Percentiles rank a stretch among this genome's conserved stretches.
Evolutionary conservation across 78 protist genomes (phyloP).

Genomic region (Cavenderia fasciculata): DNA sequence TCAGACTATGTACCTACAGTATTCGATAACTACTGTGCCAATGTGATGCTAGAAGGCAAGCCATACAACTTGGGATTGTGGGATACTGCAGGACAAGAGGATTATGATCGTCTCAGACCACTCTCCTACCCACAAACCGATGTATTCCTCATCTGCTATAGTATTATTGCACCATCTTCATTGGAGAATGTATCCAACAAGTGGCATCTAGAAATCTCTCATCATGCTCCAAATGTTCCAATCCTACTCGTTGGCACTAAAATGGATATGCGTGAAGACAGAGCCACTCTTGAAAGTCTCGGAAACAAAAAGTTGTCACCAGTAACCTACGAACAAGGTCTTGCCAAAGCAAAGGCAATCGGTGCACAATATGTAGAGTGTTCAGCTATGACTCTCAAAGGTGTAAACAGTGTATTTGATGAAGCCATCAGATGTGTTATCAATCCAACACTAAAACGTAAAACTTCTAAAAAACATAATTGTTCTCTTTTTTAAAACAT

Average conservation of each 20-base stretch:
- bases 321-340: constrained; percentile 66
- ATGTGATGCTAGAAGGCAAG: constrained; percentile 70
- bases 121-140: constrained; percentile 95
- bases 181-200: constrained; percentile 87
- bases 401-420: constrained; percentile 88
- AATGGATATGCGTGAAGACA: constrained; percentile 84
- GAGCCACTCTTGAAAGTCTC: constrained; percentile 48
- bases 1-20: constrained; percentile 82
- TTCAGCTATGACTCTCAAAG: constrained; percentile 92
- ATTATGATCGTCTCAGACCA: constrained; percentile 98
- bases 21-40: constrained; percentile 72
- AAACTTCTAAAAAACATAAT: too few relatives aligned
- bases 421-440: constrained; percentile 75
- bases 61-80: constrained; percentile 48
- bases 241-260: constrained; percentile 93
- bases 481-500: too few relatives aligned
- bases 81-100: constrained; percentile 98
- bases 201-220: constrained; percentile 91
- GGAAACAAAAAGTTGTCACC: constrained; percentile 69
- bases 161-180: constrained; percentile 84
- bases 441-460: constrained; percentile 59
- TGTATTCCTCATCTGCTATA: constrained; percentile 90
- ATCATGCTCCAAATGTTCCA: constrained; percentile 83
- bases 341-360: constrained; percentile 72
- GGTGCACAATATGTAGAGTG: constrained; percentile 90